Evolutionary conservation across 2,329 filamentous ascomycete species (phyloP).

Genomic region (Calonectria honghensis): DNA sequence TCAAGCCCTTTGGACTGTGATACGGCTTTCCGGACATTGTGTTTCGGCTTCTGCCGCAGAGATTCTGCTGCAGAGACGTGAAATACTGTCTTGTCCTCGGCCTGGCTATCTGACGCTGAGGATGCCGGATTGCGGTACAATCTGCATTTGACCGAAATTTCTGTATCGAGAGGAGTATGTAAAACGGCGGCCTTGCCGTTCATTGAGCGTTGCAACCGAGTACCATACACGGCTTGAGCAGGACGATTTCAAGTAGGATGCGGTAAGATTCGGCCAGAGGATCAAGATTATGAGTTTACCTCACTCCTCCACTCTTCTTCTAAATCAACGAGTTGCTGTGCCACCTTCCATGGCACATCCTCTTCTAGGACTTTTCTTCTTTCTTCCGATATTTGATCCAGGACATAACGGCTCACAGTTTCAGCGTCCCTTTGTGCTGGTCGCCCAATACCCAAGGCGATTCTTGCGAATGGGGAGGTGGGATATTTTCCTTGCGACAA

Average conservation of each 20-base stretch:
- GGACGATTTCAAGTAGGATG: neutral
- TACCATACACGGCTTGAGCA: neutral
- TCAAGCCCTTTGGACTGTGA: neutral
- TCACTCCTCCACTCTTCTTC: constrained; percentile 62
- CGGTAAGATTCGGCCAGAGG: neutral
- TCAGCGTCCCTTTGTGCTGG: constrained; percentile 80
- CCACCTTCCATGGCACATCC: constrained; percentile 71
- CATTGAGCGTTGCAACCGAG: neutral
- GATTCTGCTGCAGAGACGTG: neutral
- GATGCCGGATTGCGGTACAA: neutral
- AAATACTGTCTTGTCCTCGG: neutral
- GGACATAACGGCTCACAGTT: constrained; percentile 85
- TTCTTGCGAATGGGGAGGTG: constrained; percentile 70
- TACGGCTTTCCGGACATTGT: neutral
- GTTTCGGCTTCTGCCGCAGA: neutral
- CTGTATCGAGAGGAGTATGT: neutral
- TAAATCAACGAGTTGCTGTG: constrained; percentile 68
- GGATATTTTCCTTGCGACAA: constrained; percentile 66
- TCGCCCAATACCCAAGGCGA: constrained; percentile 92
- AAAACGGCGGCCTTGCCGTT: no score
- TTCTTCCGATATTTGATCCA: constrained; percentile 77
- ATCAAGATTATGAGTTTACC: constrained; percentile 43
- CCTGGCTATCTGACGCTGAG: neutral
- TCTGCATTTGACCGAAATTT: neutral
- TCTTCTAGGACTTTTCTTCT: constrained; percentile 72